phyloP scores from a whole-genome alignment of 2,329 filamentous ascomycete genomes.

The Emmonsiellopsis sp. region DNA sequence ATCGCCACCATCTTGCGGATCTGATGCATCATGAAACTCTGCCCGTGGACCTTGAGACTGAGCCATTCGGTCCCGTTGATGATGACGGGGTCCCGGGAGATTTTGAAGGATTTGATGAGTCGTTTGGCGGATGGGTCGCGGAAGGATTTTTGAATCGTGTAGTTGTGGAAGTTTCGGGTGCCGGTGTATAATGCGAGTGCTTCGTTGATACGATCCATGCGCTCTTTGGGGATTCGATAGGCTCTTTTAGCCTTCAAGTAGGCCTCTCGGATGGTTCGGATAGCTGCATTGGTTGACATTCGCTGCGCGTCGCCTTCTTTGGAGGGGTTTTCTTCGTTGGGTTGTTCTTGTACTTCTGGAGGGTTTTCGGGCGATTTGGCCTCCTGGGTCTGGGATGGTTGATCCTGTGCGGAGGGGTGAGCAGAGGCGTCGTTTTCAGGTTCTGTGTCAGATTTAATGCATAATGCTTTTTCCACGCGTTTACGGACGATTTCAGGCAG shows the following conservation, averaged over 20 bases:
- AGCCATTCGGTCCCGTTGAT: conserved; percentile 94
- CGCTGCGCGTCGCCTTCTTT: conserved; percentile 13
- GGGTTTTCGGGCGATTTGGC: conserved; percentile 4
- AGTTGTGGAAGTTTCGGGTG: conserved; percentile 93
- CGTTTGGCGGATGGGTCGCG: conserved; percentile 77
- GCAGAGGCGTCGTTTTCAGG: conserved; percentile 6
- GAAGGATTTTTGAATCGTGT: conserved; percentile 80
- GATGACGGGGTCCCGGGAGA: conserved; percentile 65
- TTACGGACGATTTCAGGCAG: conserved; percentile 32
- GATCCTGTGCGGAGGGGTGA: conserved; percentile 4
- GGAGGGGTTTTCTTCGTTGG: conserved; percentile 12
- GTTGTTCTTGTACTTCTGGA: conserved; percentile 12
- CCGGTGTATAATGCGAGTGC: conserved; percentile 68
- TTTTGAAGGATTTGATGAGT: conserved; percentile 83
- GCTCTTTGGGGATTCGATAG: conserved; percentile 67
- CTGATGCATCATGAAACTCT: conserved; percentile 99
- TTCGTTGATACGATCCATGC: conserved; percentile 65
- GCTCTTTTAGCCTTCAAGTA: conserved; percentile 74
- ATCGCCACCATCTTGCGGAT: conserved; percentile 99
- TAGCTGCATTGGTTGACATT: conserved; percentile 50
- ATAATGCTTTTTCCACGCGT: conserved; percentile 32
- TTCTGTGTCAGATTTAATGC: conserved; percentile 19
- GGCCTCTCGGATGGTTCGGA: conserved; percentile 68
- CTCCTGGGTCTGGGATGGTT: not conserved
- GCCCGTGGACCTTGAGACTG: conserved; percentile 88